Evolutionary conservation across 2,329 filamentous ascomycete genomes (phyloP), one percentile per base, ranked within the genome.

Genomic region (Fonsecaea pedrosoi): DNA sequence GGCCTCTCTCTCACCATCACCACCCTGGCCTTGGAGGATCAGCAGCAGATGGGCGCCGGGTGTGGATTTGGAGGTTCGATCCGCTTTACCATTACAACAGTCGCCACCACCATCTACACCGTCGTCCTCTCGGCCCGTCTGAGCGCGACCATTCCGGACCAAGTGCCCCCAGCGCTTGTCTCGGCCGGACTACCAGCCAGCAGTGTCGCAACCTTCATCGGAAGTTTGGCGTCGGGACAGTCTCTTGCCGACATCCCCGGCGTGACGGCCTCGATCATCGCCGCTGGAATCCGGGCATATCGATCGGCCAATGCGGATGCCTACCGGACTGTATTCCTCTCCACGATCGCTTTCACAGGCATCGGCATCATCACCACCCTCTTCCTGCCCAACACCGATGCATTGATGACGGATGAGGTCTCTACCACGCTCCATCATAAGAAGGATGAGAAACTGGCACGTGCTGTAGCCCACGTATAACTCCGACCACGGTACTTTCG

Each of bases 241-340:
- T 15, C 13, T 15, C 18, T 48, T 13, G 9, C 42, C 13, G 42
- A 13, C 18, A 48, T 48, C 13, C 42, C 8, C 4, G 42, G 42
- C 4, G 15, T 54, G 15, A 54, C 50, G 12, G 7, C 50, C 10
- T 30, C 15, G 3, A 78, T 78, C 13, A 73, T 74, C 0, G 67
- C 65, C 0, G 78, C 79, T 6, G 80, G 81, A 10, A 74, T 82
- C 1, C 78, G 79, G 4, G 54, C 69, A 4, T 69, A 79, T 25
- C 77, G 79, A 67, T 74, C 73, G 13, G 80, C 81, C 18, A 82
- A 84, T 70, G 71, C 75, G 8, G 65, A 76, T 15, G 78, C 79
- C 4, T 82, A 83, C 72, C 74, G 75, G 61, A 78, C 78, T 2
- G 82, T 84, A 1, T 84, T 65, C 66, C 53, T 74, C 35, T 30